Conservation (phyloP, 345 rosid genomes). For the Heritiera fomes region DNA sequence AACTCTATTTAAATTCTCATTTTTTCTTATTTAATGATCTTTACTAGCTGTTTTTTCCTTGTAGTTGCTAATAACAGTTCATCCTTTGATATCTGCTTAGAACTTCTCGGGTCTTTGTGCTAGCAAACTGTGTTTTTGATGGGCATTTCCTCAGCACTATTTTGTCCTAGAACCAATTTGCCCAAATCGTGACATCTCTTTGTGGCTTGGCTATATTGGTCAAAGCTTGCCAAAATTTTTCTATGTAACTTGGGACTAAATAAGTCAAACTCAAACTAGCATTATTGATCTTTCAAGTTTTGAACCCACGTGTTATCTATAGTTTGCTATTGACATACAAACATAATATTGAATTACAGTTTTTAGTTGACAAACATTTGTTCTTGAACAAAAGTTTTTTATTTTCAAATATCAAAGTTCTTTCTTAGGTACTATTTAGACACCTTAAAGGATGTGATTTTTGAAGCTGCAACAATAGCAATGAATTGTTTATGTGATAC, state of each 20-base stretch:
- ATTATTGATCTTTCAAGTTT: neutral
- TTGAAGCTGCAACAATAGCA: neutral
- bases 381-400: neutral
- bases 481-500: neutral
- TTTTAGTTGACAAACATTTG: neutral
- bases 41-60: neutral
- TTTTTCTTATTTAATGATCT: neutral
- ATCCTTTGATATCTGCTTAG: neutral
- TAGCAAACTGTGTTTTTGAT: neutral
- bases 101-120: too few species aligned
- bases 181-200: neutral
- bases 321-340: neutral
- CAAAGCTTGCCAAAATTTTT: neutral
- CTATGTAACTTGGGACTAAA: neutral
- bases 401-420: neutral
- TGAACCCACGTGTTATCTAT: neutral
- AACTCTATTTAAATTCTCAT: neutral
- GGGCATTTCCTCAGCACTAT: neutral
- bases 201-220: conserved; percentile 9
- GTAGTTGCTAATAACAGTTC: neutral
- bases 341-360: neutral
- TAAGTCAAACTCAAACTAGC: neutral
- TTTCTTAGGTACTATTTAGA: neutral
- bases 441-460: neutral
- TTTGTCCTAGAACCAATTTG: neutral